Evolutionary conservation across 345 rosid genomes (phyloP), one percentile per base, ranked within the genome.

Genomic region (Turnera subulata): DNA sequence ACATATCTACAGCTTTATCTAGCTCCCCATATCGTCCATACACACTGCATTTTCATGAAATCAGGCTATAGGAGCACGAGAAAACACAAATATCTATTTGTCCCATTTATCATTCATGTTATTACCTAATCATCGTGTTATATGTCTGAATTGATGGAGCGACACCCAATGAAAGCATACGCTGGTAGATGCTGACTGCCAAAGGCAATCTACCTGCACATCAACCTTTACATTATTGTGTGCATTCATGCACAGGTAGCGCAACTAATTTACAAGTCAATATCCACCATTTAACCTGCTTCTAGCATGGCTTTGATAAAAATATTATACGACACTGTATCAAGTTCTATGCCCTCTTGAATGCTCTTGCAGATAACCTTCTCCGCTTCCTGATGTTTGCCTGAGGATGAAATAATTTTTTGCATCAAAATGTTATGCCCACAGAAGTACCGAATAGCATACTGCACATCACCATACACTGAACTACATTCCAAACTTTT

Each of bases 221-320:
- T 40, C 43, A 53, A 16, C 55, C 16, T 6, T 52, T 9, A 59
- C 44, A 50, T 71, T 39, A 74, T 59, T 39, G 62, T 58, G 38
- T 52, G 50, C 53, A 52, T 70, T 51, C 53, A 50, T 38, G 17
- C 50, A 60, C 32, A 46, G 54, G 32, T 58, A 57, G 56, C 14
- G 49, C 49, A 43, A 48, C 50, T 21, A 45, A 58, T 24, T 8
- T 2, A 42, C 12, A 21, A 59, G 25, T 55, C 1, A 12, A 51
- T 29, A 57, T 46, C 37, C 33, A 38, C 58, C 48, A 29, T 29
- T 29, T 8, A 55, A 86, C 97, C 95, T 84, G 97, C 89, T 86
- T 72, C 75, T 53, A 84, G 74, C 91, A 86, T 86, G 56, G 91
- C 91, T 83, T 82, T 89, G 58, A 89, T 86, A 75, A 86, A 84